Evolutionary conservation across 1,284 basidiomycete genomes (phyloP).

Genomic region (Agroathelia rolfsii): DNA sequence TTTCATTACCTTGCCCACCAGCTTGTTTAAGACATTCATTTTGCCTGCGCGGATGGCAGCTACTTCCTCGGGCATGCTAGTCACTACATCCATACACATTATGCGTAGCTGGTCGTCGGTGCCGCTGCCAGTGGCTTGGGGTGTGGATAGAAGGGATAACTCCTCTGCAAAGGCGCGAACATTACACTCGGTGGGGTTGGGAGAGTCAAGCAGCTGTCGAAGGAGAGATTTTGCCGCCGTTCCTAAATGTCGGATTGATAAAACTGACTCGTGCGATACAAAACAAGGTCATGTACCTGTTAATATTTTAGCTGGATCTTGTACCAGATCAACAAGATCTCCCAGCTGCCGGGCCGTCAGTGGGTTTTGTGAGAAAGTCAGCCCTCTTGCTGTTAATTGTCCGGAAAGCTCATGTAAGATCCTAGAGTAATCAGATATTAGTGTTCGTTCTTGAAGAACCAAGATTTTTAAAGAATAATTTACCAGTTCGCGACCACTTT

Average conservation of each 20-base stretch:
- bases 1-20: slow-evolving; percentile 89
- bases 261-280: slow-evolving; percentile 2
- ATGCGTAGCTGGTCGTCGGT: slow-evolving; percentile 30
- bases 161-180: slow-evolving; percentile 33
- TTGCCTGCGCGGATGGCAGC: slow-evolving; percentile 66
- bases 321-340: slow-evolving; percentile 71
- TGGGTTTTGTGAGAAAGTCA: slow-evolving; percentile 53
- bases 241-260: slow-evolving; percentile 28
- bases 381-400: slow-evolving; percentile 51
- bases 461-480: no score
- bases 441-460: no score
- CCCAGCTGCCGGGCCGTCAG: slow-evolving; percentile 60
- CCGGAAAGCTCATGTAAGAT: slow-evolving; percentile 81
- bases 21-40: slow-evolving; percentile 74
- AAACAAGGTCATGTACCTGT: slow-evolving; percentile 58
- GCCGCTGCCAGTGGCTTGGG: no score
- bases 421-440: no score
- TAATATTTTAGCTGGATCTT: slow-evolving; percentile 46
- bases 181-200: slow-evolving; percentile 26
- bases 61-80: slow-evolving; percentile 61
- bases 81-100: slow-evolving; percentile 58
- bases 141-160: slow-evolving; percentile 34
- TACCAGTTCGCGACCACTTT: slow-evolving; percentile 83
- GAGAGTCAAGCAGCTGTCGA: slow-evolving; percentile 46
- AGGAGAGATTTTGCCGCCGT: slow-evolving; percentile 66